phyloP scores from a whole-genome alignment of 192 early-diverging fungal genomes.

The Coemansia javaensis region DNA sequence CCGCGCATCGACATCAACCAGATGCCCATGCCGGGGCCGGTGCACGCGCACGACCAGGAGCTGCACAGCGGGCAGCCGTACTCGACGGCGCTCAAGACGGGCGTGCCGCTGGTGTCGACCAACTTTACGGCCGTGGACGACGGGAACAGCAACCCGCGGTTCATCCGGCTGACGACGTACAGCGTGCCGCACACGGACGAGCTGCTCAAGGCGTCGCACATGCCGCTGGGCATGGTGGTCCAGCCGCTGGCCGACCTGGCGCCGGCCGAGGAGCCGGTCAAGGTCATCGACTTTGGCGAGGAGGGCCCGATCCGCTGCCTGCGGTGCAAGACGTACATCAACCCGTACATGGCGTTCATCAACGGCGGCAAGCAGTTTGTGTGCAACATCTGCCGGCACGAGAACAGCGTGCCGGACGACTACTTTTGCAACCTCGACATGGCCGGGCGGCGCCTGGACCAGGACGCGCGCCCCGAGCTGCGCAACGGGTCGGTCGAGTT shows the following conservation, averaged over 20 bases:
- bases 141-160: conserved; percentile 88
- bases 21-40: conserved; percentile 83
- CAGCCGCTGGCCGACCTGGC: conserved; percentile 87
- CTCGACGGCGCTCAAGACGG: conserved; percentile 63
- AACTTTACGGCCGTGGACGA: conserved; percentile 82
- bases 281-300: conserved; percentile 78
- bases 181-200: conserved; percentile 82
- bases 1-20: conserved; percentile 90
- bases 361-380: conserved; percentile 88
- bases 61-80: conserved; percentile 63
- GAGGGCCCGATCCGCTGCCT: conserved; percentile 83
- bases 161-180: conserved; percentile 84
- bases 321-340: conserved; percentile 92
- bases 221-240: conserved; percentile 84
- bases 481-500: conserved; percentile 87
- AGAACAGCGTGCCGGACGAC: conserved; percentile 78
- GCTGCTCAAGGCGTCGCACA: conserved; percentile 65
- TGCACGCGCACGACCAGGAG: conserved; percentile 78
- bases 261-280: conserved; percentile 72
- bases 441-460: conserved; percentile 79
- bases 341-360: conserved; percentile 81
- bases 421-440: conserved; percentile 96
- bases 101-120: conserved; percentile 76
- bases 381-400: conserved; percentile 89
- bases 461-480: conserved; percentile 82